Evolutionary conservation across 2,329 filamentous ascomycete species (phyloP).

Genomic region (Pezicula radicicola): DNA sequence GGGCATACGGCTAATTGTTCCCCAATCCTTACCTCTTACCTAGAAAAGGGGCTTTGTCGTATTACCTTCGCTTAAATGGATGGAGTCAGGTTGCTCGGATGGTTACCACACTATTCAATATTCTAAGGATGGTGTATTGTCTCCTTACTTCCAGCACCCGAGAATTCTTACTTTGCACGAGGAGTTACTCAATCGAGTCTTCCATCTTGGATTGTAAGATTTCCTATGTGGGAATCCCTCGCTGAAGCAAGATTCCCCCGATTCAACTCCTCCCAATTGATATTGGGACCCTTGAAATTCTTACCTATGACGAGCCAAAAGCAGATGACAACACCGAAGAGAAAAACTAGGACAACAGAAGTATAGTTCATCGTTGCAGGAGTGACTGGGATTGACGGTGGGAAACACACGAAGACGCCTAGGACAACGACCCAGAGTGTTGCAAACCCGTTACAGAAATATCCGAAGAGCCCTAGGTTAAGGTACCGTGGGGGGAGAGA

Average conservation of each 20-base stretch:
- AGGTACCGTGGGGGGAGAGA: slow-evolving; percentile 48
- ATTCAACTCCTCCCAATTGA: background rate
- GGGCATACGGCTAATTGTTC: too few relatives aligned
- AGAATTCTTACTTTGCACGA: too few relatives aligned
- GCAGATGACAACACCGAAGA: slow-evolving; percentile 56
- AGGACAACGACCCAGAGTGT: slow-evolving; percentile 68
- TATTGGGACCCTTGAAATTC: background rate
- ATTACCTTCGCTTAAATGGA: too few relatives aligned
- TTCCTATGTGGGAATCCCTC: background rate
- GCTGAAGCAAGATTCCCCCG: background rate
- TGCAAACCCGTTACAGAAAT: slow-evolving; percentile 61
- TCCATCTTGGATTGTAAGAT: background rate
- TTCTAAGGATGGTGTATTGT: too few relatives aligned
- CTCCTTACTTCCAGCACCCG: too few relatives aligned
- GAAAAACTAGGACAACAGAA: slow-evolving; percentile 46
- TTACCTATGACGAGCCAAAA: background rate
- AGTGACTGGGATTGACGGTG: slow-evolving; percentile 52
- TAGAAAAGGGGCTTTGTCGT: too few relatives aligned
- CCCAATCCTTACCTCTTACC: too few relatives aligned
- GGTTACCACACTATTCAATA: too few relatives aligned
- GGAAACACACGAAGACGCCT: slow-evolving; percentile 73
- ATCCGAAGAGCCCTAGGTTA: slow-evolving; percentile 65
- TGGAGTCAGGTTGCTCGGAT: too few relatives aligned
- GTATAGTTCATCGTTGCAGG: slow-evolving; percentile 61
- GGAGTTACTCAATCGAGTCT: too few relatives aligned